phyloP scores from a whole-genome alignment of 306 rosid species.

The Quercus mongolica region DNA sequence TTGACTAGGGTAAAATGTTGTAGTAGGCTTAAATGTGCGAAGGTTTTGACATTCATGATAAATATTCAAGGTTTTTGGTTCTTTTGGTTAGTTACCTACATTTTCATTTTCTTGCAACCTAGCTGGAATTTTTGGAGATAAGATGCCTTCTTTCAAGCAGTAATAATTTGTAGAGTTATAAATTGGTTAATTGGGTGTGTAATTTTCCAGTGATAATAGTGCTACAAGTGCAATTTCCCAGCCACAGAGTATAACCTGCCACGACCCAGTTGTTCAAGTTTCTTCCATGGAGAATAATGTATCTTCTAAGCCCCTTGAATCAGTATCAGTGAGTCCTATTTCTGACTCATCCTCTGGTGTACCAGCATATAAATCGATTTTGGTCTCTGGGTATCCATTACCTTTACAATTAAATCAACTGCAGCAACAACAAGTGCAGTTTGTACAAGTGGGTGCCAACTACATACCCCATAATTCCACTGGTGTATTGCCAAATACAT shows the following conservation, averaged over 20 bases:
- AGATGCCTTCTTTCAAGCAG: not conserved
- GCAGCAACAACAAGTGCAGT: slow-evolving; percentile 36
- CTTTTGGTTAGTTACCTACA: not conserved
- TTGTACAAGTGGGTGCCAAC: slow-evolving; percentile 31
- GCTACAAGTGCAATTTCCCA: slow-evolving; percentile 7
- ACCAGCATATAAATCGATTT: slow-evolving; percentile 11
- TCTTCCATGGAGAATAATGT: slow-evolving; percentile 26
- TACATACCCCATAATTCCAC: slow-evolving; percentile 23
- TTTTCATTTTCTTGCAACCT: not conserved
- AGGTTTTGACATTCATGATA: not conserved
- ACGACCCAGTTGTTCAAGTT: slow-evolving; percentile 24
- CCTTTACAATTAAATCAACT: slow-evolving; percentile 27
- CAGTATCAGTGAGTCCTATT: slow-evolving; percentile 20
- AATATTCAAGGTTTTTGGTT: not conserved
- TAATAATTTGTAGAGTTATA: not conserved
- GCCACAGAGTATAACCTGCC: slow-evolving; percentile 12
- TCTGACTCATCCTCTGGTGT: slow-evolving; percentile 21
- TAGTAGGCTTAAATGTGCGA: not conserved
- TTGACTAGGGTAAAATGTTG: not conserved
- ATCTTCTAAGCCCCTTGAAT: slow-evolving; percentile 14
- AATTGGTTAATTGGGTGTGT: slow-evolving; percentile 14
- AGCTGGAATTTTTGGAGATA: not conserved
- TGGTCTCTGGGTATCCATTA: slow-evolving; percentile 11
- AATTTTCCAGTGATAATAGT: slow-evolving; percentile 31
- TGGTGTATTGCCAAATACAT: slow-evolving; percentile 18